These are phyloP conservation scores for Prunus dulcis DNA, from an alignment of 306 rosid genomes.

Conservation along the genomic window DNA sequence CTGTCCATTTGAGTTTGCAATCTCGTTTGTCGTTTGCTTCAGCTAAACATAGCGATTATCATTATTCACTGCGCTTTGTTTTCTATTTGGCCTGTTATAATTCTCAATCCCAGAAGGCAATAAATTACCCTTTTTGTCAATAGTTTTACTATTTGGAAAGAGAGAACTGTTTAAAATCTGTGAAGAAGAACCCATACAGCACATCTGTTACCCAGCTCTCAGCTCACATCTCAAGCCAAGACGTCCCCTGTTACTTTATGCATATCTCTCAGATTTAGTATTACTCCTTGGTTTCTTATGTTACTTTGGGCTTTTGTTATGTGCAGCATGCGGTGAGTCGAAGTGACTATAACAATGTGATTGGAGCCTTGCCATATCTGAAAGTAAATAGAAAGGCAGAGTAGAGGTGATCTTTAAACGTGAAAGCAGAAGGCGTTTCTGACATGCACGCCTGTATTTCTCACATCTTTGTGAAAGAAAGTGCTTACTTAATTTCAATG, in stretches of 20 bases:
- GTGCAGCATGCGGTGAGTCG: constrained; percentile 62
- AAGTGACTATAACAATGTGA: constrained; percentile 91
- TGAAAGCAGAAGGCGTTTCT: background rate
- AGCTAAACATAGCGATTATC: background rate
- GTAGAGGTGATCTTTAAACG: constrained; percentile 27
- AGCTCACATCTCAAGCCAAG: background rate
- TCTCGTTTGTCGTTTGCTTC: background rate
- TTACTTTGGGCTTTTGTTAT: constrained; percentile 21
- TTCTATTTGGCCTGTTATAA: background rate
- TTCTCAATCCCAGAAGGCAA: background rate
- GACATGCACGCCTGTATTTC: constrained; percentile 25
- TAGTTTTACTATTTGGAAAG: background rate
- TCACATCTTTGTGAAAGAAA: background rate
- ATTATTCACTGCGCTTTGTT: background rate
- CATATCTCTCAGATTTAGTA: background rate
- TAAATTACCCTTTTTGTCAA: background rate
- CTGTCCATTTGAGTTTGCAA: background rate
- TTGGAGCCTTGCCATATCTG: constrained; percentile 81
- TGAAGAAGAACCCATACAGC: background rate
- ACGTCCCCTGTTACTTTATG: background rate
- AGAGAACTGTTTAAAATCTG: background rate
- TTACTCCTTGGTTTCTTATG: constrained; percentile 18
- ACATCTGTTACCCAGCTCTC: background rate
- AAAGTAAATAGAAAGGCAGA: constrained; percentile 76
- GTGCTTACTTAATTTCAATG: background rate